Conservation (phyloP, 2,329 filamentous ascomycete genomes). For the Fusarium subtropicale region DNA sequence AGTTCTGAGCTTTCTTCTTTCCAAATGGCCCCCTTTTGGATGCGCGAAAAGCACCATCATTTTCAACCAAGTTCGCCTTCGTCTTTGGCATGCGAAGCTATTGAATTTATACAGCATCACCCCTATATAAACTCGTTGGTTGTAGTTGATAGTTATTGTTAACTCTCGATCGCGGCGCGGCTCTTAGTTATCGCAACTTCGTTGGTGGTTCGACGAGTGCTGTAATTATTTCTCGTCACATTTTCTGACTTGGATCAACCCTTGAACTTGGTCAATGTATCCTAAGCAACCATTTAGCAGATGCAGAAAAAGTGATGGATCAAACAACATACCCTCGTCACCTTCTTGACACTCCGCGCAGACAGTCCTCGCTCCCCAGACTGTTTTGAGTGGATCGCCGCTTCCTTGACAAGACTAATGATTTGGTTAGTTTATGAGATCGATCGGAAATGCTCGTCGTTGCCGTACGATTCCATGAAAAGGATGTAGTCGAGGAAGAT, state of each 20-base stretch:
- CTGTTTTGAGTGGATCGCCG: constrained; percentile 79
- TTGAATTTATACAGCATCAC: background rate
- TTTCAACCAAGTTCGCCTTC: background rate
- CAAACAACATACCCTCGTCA: constrained; percentile 71
- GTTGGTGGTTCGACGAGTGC: background rate
- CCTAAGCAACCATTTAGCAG: constrained; percentile 56
- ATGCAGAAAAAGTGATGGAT: background rate
- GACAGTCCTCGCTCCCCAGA: constrained; percentile 78
- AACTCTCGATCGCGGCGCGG: constrained; percentile 10
- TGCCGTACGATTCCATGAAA: constrained; percentile 75
- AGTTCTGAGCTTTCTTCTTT: constrained; percentile 4
- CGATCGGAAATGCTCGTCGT: background rate
- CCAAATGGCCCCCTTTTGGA: constrained; percentile 12
- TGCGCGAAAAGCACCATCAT: background rate
- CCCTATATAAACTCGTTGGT: background rate
- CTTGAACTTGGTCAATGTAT: constrained; percentile 75
- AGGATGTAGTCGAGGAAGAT: constrained; percentile 87
- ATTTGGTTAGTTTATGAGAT: background rate
- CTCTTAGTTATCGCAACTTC: background rate
- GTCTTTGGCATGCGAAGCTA: background rate
- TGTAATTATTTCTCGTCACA: background rate
- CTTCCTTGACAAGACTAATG: constrained; percentile 79
- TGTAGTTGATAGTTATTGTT: background rate
- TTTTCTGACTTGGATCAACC: constrained; percentile 59
- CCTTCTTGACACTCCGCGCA: constrained; percentile 81